Conservation (phyloP, 2,329 filamentous ascomycete species). For the Coniella vitis region DNA sequence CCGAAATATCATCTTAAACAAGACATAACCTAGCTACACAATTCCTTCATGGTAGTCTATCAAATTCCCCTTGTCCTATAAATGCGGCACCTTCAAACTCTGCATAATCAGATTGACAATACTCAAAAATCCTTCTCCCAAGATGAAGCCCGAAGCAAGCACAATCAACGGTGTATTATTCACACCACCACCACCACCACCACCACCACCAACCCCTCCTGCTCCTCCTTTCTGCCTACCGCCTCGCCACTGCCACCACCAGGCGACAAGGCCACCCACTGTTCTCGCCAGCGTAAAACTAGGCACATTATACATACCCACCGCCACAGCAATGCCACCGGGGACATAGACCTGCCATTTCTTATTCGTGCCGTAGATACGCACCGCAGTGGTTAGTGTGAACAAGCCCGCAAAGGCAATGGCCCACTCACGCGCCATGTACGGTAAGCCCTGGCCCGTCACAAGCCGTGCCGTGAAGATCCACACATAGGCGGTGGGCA, state of each 20-base stretch:
- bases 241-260: slow-evolving; percentile 63
- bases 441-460: slow-evolving; percentile 80
- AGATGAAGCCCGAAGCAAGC: slow-evolving; percentile 81
- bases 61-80: too few relatives aligned
- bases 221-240: slow-evolving; percentile 38
- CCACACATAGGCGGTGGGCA: slow-evolving; percentile 90
- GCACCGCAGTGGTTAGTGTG: slow-evolving; percentile 59
- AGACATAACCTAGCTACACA: too few relatives aligned
- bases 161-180: slow-evolving; percentile 76
- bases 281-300: slow-evolving; percentile 89
- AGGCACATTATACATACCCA: slow-evolving; percentile 66
- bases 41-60: too few relatives aligned
- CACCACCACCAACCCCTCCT: slow-evolving; percentile 34
- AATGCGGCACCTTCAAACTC: slow-evolving; percentile 67
- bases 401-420: slow-evolving; percentile 69
- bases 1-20: too few relatives aligned
- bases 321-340: slow-evolving; percentile 90
- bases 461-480: slow-evolving; percentile 92
- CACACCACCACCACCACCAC: slow-evolving; percentile 29
- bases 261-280: slow-evolving; percentile 66
- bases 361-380: slow-evolving; percentile 51
- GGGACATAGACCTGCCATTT: slow-evolving; percentile 73
- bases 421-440: slow-evolving; percentile 77
- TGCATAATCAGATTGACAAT: slow-evolving; percentile 84
- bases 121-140: slow-evolving; percentile 87